Percentiles rank a stretch among this genome's conserved stretches.
Conservation (phyloP, 257 asterid species). For the Rhazya stricta region DNA sequence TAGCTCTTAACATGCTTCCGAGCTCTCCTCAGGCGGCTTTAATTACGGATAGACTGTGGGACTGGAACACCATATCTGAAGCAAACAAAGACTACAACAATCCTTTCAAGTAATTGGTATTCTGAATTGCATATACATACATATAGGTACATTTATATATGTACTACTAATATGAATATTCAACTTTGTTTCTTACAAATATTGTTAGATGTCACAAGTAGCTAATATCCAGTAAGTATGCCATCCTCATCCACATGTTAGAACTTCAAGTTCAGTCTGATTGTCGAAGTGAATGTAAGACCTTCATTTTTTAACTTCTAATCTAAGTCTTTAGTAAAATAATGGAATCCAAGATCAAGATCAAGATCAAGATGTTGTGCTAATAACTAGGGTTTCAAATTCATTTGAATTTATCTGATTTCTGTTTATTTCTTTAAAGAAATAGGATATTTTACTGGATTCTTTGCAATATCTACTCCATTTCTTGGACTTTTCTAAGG, state of each 20-base stretch:
- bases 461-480: not conserved
- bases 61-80: slow-evolving; percentile 48
- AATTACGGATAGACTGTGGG: slow-evolving; percentile 76
- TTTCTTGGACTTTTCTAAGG: not conserved
- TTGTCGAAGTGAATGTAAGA: slow-evolving; percentile 14
- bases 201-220: slow-evolving; percentile 10
- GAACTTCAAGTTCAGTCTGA: slow-evolving; percentile 2
- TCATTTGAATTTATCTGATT: not conserved
- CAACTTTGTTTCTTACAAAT: not conserved
- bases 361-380: not conserved
- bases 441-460: not conserved
- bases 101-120: slow-evolving; percentile 23
- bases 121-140: not conserved
- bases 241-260: not conserved
- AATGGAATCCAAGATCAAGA: not conserved
- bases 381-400: slow-evolving; percentile 7
- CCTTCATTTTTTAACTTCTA: slow-evolving; percentile 3
- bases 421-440: not conserved
- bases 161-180: slow-evolving; percentile 13
- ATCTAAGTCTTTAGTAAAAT: not conserved
- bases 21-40: slow-evolving; percentile 38
- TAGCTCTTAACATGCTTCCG: slow-evolving; percentile 27
- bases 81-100: slow-evolving; percentile 27
- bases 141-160: slow-evolving; percentile 5
- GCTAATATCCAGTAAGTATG: not conserved